Base-by-base conservation (phyloP, 805 yeast species). In the Yueomyces sp. region DNA sequence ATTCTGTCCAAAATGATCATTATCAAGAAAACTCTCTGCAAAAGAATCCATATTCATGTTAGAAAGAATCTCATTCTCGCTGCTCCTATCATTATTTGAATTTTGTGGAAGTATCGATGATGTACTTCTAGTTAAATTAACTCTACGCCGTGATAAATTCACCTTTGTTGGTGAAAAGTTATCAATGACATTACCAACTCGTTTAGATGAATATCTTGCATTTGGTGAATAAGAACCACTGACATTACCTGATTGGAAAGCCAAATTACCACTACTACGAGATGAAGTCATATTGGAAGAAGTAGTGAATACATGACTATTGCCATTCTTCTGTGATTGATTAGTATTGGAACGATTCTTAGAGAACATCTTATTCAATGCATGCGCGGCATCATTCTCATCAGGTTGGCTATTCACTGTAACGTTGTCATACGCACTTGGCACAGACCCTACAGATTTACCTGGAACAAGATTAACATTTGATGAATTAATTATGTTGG, bases 361-460 rank as follows among this genome's bases (percentile, higher is more conserved):
- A n/a, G 57, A 52, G 43, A 60, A 58, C 52, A 61, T 52, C 42
- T 59, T 61, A 42, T 58, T 58, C 39, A 61, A 61, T 44, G 64
- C 65, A 30, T 60, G 51, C 5, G 64, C 57, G 4, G 65, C 65
- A 48, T 61, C 65, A 46, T 61, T 61, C 39, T 60, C 64, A 43
- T 59, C 63, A 30, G 39, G 42, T 3, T 27, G 27, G 26, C 36
- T 39, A 27, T 44, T 12, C 5, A 29, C 34, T 19, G 19, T 19
- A 19, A 19, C 19, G 19, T 19, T 19, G 19, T 19, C 19, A 4
- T 12, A 41, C 44, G 12, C 30, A 27, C 8, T 32, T 32, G 8
- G 36, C 8, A 32, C 12, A 32, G 11, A 8, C 11, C 8, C 12
- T 32, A 32, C 11, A 32, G 36, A 32, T 9, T 32, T 8, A 8